Evolutionary conservation across 192 early-diverging fungal genomes (phyloP).

Genomic region (Linnemannia exigua): DNA sequence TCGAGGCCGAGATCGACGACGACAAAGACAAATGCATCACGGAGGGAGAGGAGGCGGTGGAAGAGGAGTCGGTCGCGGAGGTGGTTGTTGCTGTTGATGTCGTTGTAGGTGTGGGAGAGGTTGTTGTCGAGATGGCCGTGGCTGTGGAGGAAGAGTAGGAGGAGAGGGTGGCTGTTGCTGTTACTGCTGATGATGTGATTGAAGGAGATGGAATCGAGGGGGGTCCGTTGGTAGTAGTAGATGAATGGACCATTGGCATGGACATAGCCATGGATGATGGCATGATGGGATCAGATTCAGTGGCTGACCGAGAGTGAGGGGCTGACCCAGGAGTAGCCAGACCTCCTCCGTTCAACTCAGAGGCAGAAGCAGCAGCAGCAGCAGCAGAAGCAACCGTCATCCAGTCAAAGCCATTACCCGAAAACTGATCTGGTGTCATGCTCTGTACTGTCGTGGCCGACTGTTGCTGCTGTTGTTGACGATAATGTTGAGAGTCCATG

Average conservation of each 20-base stretch:
- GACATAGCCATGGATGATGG: too few relatives aligned
- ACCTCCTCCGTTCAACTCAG: background rate
- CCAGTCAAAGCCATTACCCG: constrained; percentile 33
- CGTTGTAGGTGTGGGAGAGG: background rate
- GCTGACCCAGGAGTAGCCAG: background rate
- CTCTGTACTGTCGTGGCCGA: constrained; percentile 28
- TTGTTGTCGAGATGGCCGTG: background rate
- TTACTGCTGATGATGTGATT: background rate
- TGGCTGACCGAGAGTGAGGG: background rate
- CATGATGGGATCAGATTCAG: background rate
- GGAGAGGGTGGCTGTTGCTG: background rate
- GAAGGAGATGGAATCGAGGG: background rate
- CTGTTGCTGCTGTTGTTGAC: constrained; percentile 24
- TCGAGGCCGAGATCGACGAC: background rate
- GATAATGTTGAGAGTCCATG: constrained; percentile 22
- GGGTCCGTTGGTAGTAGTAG: background rate
- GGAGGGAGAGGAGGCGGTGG: background rate
- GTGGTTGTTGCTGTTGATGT: background rate
- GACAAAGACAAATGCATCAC: background rate
- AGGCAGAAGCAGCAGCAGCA: background rate
- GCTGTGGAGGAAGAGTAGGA: background rate
- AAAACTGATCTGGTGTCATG: constrained; percentile 32
- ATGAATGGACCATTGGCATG: background rate
- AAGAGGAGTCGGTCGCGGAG: background rate
- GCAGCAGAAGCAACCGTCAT: constrained; percentile 6